Evolutionary conservation across 495 filamentous ascomycete species (phyloP).

Genomic region (Xylaria bambusicola): DNA sequence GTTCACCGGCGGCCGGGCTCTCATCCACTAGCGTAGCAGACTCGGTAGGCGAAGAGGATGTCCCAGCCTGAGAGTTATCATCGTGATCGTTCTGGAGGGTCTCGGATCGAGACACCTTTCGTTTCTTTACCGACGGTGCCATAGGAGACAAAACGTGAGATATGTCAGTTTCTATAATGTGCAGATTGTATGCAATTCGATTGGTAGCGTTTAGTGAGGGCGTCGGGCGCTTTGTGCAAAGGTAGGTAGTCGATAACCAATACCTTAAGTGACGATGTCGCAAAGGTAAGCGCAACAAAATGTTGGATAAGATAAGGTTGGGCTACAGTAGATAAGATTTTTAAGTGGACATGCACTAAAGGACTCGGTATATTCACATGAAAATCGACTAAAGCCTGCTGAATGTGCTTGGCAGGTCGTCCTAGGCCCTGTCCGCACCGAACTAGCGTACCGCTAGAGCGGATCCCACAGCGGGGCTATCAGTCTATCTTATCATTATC

Average conservation of each 20-base stretch:
- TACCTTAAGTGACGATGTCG: neutral
- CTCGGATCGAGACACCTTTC: constrained; percentile 25
- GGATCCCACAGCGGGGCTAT: constrained; percentile 2
- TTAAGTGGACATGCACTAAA: neutral
- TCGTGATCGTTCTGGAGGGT: neutral
- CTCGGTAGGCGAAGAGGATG: constrained; percentile 6
- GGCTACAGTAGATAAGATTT: neutral
- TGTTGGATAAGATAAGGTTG: constrained; percentile 11
- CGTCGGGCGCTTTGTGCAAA: neutral
- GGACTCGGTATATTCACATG: too few relatives aligned
- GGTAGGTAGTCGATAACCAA: neutral
- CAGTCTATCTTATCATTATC: constrained; percentile 21
- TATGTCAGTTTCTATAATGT: neutral
- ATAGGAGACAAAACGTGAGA: neutral
- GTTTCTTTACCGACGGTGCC: constrained; percentile 27
- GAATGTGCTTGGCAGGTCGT: too few relatives aligned
- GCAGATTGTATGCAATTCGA: neutral
- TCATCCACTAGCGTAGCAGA: constrained; percentile 19
- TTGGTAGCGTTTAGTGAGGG: neutral
- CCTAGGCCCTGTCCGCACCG: too few relatives aligned
- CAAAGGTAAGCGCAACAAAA: neutral
- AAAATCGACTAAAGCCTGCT: too few relatives aligned
- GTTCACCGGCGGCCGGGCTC: constrained; percentile 17
- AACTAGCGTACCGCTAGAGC: too few relatives aligned
- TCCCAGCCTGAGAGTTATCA: neutral